These are phyloP conservation scores for Ailanthus altissimus DNA, from an alignment of 345 rosid species.

Conservation along the genomic window DNA sequence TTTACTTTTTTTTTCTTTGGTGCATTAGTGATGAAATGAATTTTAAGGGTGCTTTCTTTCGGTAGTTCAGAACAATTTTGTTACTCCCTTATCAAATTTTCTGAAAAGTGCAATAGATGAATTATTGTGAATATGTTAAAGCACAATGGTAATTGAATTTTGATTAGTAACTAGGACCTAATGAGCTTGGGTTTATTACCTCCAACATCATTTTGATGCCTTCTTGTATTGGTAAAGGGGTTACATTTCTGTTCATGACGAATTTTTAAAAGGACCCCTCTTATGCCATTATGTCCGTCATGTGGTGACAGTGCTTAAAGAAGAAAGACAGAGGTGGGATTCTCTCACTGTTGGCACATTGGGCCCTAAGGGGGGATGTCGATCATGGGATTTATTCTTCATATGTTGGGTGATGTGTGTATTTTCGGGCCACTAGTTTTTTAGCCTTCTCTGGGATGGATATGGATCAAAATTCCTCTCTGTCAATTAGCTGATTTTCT, in stretches of 20 bases:
- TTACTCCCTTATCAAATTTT: not conserved
- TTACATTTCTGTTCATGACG: not conserved
- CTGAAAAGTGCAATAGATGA: not conserved
- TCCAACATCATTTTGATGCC: not conserved
- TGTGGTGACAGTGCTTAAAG: not conserved
- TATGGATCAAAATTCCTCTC: not conserved
- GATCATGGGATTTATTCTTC: not conserved
- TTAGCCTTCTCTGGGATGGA: not conserved
- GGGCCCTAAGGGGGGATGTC: not conserved
- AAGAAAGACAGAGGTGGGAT: not conserved
- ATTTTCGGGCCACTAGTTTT: not conserved
- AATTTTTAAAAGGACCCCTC: not conserved
- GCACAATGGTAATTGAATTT: not conserved
- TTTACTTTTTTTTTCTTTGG: slow-evolving; percentile 3
- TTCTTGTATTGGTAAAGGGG: not conserved
- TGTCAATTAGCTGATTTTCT: not conserved
- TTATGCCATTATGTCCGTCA: not conserved
- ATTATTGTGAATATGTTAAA: not conserved
- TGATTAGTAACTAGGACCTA: not conserved
- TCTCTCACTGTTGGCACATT: not conserved
- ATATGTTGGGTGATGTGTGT: not conserved
- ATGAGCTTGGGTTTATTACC: slow-evolving; percentile 1
- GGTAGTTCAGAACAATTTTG: slow-evolving; percentile 5
- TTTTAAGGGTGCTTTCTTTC: not conserved
- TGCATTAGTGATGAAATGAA: not conserved